These are phyloP conservation scores for Aureobasidium melanogenum DNA, from an alignment of 2,329 filamentous ascomycete genomes.

Conservation along the genomic window DNA sequence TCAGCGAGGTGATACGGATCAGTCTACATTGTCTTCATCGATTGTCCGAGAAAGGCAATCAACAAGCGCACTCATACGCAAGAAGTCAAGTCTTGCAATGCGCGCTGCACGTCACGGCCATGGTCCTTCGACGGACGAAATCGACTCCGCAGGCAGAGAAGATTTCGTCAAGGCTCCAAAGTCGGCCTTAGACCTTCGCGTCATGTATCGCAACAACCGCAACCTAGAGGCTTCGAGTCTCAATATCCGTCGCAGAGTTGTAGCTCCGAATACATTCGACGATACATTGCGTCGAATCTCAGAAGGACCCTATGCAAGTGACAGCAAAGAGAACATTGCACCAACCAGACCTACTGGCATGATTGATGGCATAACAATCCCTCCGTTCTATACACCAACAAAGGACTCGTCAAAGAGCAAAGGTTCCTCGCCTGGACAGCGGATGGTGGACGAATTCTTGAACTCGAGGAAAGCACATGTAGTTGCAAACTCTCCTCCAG, in stretches of 20 bases:
- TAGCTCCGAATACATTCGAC: conserved; percentile 17
- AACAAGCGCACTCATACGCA: background rate
- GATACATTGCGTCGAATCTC: conserved; percentile 26
- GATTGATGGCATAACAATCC: conserved; percentile 10
- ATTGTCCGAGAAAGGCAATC: background rate
- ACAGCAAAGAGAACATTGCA: background rate
- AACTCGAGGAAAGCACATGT: background rate
- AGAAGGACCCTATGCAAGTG: conserved; percentile 25
- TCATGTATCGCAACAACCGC: conserved; percentile 21
- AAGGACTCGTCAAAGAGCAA: conserved; percentile 9
- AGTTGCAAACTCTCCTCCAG: background rate
- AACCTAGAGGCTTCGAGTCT: conserved; percentile 9
- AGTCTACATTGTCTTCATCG: background rate
- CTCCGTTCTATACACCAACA: conserved; percentile 13
- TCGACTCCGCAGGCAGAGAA: conserved; percentile 1
- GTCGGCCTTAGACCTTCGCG: conserved; percentile 27
- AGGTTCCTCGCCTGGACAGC: conserved; percentile 14
- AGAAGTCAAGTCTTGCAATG: background rate
- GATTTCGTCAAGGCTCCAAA: conserved; percentile 14
- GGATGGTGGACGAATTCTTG: conserved; percentile 14
- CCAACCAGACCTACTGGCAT: conserved; percentile 8
- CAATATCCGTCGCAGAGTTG: conserved; percentile 14
- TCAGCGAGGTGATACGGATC: background rate
- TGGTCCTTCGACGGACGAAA: background rate
- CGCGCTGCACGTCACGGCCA: conserved; percentile 7